These are phyloP conservation scores for Ophiostoma sp. DNA, from an alignment of 2,329 filamentous ascomycete genomes.

Conservation along the genomic window DNA sequence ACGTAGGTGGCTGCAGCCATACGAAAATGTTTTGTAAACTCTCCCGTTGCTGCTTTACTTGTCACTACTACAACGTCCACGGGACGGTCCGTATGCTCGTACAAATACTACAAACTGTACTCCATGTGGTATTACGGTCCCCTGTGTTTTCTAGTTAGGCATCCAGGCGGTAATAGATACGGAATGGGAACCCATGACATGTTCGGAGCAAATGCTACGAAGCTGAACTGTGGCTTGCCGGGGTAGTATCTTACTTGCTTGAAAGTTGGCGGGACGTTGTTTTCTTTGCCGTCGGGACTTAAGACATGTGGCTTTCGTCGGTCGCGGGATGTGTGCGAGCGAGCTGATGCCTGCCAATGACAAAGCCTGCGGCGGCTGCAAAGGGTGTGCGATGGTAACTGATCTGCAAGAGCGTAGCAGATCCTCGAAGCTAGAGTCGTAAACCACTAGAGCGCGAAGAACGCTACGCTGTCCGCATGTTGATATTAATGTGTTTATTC, in stretches of 20 bases:
- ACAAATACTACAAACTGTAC: background rate
- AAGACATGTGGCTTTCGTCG: background rate
- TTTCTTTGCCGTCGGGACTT: background rate
- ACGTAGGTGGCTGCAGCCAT: background rate
- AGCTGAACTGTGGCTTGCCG: background rate
- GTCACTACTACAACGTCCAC: background rate
- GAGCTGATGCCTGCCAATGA: background rate
- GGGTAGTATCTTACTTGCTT: background rate
- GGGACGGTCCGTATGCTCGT: constrained; percentile 1
- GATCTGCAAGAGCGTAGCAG: background rate
- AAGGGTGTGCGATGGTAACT: background rate
- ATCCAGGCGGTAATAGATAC: background rate
- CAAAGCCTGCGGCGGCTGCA: background rate
- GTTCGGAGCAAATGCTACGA: constrained; percentile 3
- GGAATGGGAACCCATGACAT: background rate
- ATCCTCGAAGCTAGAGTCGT: background rate
- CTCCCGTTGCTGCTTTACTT: background rate
- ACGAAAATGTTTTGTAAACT: background rate
- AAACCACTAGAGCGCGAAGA: background rate
- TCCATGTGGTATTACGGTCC: background rate
- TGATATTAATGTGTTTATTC: background rate
- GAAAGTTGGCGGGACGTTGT: background rate
- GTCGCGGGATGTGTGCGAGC: background rate
- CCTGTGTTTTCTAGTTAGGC: background rate
- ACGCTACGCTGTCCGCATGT: background rate